Evolutionary conservation across 2,329 filamentous ascomycete species (phyloP), one percentile per base, ranked within the genome.

Genomic region (Cercospora sesami): DNA sequence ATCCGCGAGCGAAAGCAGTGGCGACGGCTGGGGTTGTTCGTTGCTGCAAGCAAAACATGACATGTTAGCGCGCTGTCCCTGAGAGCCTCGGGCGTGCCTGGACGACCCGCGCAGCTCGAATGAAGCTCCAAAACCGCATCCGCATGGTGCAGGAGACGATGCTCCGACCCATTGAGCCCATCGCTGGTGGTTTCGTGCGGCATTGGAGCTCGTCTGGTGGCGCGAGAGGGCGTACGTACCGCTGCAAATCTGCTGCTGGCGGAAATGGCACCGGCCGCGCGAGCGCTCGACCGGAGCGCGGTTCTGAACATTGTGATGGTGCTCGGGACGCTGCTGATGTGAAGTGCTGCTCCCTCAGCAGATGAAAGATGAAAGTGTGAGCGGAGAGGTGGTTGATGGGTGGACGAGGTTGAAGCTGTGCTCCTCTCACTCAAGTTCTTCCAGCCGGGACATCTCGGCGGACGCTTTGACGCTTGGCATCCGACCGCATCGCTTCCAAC

Each of bases 241-340:
- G 90, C 91, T 84, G 90, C 90, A 86, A 96, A 89, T 88, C 93
- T 92, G 88, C 92, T 89, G 80, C 91, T 88, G 81, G 92, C 91
- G 90, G 93, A 92, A 86, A 96, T 89, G 86, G 92, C 93, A 86
- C 92, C 91, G 85, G 94, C 92, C 84, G 92, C 91, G 87, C 94
- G 93, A 87, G 91, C 91, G 84, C 93, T 96, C 88, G 96, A 93
- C 87, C 94, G 90, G 86, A 98, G 89, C 87, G 94, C 94, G 90
- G 92, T 96, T 86, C 94, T 93, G 89, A 97, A 96, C 94, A 98
- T 87, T 82, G 82, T 80, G 86, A 83, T 82, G 82, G 77, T 79
- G 77, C 77, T 79, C 75, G 78, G 80, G 78, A 80, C 76, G 77
- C 80, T 79, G 80, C 79, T 66, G 68, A 64, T 73, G 67, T 68